Conservation (phyloP, 768 basidiomycete species). For the Auricularia sp. region DNA sequence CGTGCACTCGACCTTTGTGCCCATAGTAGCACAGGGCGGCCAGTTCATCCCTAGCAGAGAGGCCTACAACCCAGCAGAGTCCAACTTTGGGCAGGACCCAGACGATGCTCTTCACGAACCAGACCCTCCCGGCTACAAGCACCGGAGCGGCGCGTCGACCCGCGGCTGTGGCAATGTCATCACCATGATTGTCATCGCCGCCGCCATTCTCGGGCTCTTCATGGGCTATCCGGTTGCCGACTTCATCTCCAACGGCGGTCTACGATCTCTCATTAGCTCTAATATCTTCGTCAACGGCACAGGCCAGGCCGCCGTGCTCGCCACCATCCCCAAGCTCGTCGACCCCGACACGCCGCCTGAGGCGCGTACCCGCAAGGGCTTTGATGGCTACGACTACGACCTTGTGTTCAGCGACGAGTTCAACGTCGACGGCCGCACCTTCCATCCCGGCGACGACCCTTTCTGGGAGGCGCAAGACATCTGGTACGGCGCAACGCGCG, state of each 20-base stretch:
- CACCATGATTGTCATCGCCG: neutral
- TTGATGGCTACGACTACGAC: conserved; percentile 59
- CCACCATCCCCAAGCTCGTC: conserved; percentile 48
- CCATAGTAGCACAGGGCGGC: neutral
- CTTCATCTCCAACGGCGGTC: neutral
- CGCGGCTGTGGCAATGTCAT: conserved; percentile 1
- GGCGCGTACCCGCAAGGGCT: conserved; percentile 56
- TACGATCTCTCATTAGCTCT: conserved; percentile 34
- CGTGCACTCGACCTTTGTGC: conserved; percentile 3
- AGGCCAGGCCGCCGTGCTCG: conserved; percentile 54
- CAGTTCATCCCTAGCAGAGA: neutral
- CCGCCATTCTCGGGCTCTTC: neutral
- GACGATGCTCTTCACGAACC: conserved; percentile 1
- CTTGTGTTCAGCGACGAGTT: conserved; percentile 81
- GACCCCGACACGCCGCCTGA: conserved; percentile 58
- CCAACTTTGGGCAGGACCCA: neutral
- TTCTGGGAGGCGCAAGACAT: conserved; percentile 64
- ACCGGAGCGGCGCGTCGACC: neutral
- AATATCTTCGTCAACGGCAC: conserved; percentile 60
- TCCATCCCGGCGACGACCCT: conserved; percentile 61
- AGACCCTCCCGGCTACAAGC: neutral
- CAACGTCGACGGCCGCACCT: conserved; percentile 57
- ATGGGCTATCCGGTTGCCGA: neutral
- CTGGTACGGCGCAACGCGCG: conserved; percentile 63
- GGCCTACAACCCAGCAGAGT: neutral